Evolutionary conservation across 1,284 basidiomycete genomes (phyloP), one percentile per base, ranked within the genome.

Genomic region (Melanopsichium pennsylvanicum): DNA sequence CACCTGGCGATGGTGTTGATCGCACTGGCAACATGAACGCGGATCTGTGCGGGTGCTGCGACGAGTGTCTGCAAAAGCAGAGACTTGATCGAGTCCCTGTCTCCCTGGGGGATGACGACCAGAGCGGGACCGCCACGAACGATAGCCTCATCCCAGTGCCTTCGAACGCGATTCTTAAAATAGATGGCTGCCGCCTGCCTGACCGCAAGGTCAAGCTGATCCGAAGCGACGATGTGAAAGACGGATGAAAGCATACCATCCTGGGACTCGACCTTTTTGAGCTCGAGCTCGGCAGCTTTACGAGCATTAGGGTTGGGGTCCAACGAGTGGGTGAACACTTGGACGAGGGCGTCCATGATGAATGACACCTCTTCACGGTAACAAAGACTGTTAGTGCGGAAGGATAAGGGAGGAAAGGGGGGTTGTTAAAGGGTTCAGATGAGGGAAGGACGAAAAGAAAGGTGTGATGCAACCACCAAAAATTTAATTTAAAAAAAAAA

Each of bases 111-210:
- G 22, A 80, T 72, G 22, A 38, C 52, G 13, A 45, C 34, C 15
- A 47, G 15, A 2, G 39, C 31, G 13, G 59, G 54, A 19, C 26
- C 58, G 15, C 49, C 42, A 16, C 63, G 52, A 16, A 44, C 48
- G 3, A 60, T 41, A 11, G 48, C 36, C n/a, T 51, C 21, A 38
- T 79, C 78, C 79, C 79, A 81, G 18, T 69, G 59, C 4, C 66
- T 43, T 10, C 70, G 50, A 10, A 80, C 66, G 39, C 79, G 76
- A 56, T 81, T 81, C 64, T 81, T 81, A 23, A 76, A 56, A 62
- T 79, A 78, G 56, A 81, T 74, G 19, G 79, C 61, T 10, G 78
- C 70, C 1, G 79, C 79, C 49, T 79, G 79, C 22, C 79, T 62
- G 8, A 76, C 59, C 3, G 74, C 41, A 12, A 69, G 18, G 26